Base-by-base conservation (phyloP, 441 rosid species). In the Syzygium malaccense region DNA sequence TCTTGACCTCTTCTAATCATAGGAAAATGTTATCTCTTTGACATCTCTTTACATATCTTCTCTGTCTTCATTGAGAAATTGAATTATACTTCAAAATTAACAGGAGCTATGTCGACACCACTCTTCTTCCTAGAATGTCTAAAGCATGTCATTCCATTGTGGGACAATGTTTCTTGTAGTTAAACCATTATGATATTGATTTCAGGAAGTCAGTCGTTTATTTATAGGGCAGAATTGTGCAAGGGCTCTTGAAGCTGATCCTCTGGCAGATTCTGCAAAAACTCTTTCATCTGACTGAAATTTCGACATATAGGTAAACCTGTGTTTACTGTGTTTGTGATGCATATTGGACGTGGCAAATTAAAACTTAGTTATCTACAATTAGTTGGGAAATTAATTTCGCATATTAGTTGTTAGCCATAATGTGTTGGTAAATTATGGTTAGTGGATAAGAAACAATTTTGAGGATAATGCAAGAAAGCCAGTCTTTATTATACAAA, bases 181-280 rank as follows among this genome's bases (percentile, higher is more conserved):
- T 85, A 64, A 78, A 86, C 11, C 86, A 33, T 57, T 53, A 8
- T 85, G 57, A 71, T 20, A 71, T 10, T 37, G 86, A 86, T 88
- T 93, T 75, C 94, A 98, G 98, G 99, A 98, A 93, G 99, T 95
- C 71, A 95, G 94, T 91, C 93, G 97, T 86, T 86, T 98, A 93
- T 94, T 98, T 64, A 90, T 92, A 13, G 99, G 99, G 48, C 88
- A 96, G 57, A 97, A 97, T 91, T 94, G 98, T 90, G 99, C 98
- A 62, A 94, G 53, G 88, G 37, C 95, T 5, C 94, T 97, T 86
- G 93, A 92, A 87, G 86, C 45, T 55, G 83, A 96, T 87, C 87
- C 87, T 89, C 90, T 95, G 11, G 93, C 96, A 7, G 96, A 94
- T 26, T 91, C 95, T 87, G 95, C 93, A 12, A 93, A 93, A 90